Base-by-base conservation (phyloP, 1,284 basidiomycete species). In the Leccinum solheimii region DNA sequence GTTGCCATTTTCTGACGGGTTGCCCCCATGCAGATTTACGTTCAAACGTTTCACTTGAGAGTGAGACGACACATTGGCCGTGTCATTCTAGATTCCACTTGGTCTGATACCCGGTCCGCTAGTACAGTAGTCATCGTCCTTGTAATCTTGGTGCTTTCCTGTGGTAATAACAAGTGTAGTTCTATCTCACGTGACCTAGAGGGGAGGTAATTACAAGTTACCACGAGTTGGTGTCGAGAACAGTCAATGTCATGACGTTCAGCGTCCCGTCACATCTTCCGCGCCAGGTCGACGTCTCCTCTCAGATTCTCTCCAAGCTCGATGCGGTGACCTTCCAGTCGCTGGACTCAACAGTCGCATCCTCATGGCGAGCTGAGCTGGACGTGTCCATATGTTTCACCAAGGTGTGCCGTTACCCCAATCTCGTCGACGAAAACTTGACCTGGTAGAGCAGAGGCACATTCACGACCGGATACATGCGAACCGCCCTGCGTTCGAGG, bases 41-140 rank as follows among this genome's bases (percentile, higher is more conserved):
- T 92, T 92, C 85, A 92, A 91, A 74, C 85, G 90, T 27, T 90
- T 91, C 78, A 83, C 86, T 55, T 83, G 79, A 67, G 53, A 49
- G 19, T 30, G 32, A 11, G 43, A 56, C 38, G 56, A 54, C n/a
- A 45, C 21, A 8, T n/a, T 48, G 16, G 16, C 19, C 19, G 13
- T 19, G 27, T 54, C 58, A 23, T 40, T 62, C 21, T 3, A 43
- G 19, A 50, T 55, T 49, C 27, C 16, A 7, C n/a, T 16, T 68
- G 36, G 61, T 62, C 49, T 36, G 55, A 74, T 69, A 72, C 74
- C 70, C 57, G 26, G 62, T 56, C 57, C 63, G 56, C 59, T 76
- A 75, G 62, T 64, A 68, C 19, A 48, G 45, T 76, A 73, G 58
- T 69, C 64, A 62, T 54, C 19, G 59, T 61, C 56, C 38, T 58